phyloP scores from a whole-genome alignment of 495 filamentous ascomycete species.

The Aspergillus wentii region DNA sequence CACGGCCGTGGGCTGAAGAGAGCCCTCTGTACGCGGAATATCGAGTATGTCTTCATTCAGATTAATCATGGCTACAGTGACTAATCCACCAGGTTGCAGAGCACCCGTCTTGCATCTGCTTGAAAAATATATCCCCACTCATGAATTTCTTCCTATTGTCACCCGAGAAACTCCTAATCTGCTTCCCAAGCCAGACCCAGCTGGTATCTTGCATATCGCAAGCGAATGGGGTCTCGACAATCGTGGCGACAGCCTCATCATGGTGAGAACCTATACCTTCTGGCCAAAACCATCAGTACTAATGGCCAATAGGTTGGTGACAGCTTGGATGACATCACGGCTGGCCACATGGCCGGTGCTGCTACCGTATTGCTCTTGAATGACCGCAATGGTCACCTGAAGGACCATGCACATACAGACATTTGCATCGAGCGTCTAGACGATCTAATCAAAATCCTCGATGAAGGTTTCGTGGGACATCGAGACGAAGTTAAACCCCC shows the following conservation, averaged over 20 bases:
- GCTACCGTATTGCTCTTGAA: constrained; percentile 86
- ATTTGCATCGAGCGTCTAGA: constrained; percentile 60
- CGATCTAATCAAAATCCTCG: constrained; percentile 66
- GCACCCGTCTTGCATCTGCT: constrained; percentile 67
- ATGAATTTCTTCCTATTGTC: constrained; percentile 74
- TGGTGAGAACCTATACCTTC: constrained; percentile 28
- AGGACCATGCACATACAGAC: constrained; percentile 75
- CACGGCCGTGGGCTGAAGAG: constrained; percentile 60
- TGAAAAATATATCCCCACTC: constrained; percentile 60
- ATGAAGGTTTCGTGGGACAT: constrained; percentile 54
- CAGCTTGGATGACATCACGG: constrained; percentile 89
- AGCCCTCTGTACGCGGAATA: constrained; percentile 92
- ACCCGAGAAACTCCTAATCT: constrained; percentile 69
- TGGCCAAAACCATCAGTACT: constrained; percentile 1
- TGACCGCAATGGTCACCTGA: constrained; percentile 69
- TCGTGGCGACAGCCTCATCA: constrained; percentile 46
- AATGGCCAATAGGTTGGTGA: constrained; percentile 63
- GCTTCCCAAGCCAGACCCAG: constrained; percentile 82
- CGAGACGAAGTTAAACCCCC: constrained; percentile 14
- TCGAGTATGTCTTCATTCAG: constrained; percentile 51
- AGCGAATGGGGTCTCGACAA: constrained; percentile 62
- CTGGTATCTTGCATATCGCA: constrained; percentile 82
- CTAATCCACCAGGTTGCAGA: constrained; percentile 24
- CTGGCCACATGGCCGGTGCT: constrained; percentile 77
- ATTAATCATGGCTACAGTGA: not conserved